Evolutionary conservation across 306 rosid genomes (phyloP).

Genomic region (Citrullus colocynthis): DNA sequence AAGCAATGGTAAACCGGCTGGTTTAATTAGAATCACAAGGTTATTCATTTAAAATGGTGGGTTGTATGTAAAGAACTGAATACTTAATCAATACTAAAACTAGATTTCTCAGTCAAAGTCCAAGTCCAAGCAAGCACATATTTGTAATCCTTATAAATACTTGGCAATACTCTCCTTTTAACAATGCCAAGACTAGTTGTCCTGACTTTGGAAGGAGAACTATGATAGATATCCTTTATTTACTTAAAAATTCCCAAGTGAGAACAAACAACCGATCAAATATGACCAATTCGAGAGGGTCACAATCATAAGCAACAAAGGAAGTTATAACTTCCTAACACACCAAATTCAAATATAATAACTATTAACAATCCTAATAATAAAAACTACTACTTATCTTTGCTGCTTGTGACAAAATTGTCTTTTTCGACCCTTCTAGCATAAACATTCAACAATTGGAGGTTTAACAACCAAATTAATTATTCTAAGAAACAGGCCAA

Average conservation of each 20-base stretch:
- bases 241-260: too few relatives aligned
- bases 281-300: too few relatives aligned
- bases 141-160: neutral
- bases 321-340: too few relatives aligned
- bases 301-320: too few relatives aligned
- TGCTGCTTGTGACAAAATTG: too few relatives aligned
- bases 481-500: neutral
- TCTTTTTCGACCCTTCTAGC: too few relatives aligned
- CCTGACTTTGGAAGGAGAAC: neutral
- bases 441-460: too few relatives aligned
- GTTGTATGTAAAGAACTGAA: neutral
- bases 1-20: neutral
- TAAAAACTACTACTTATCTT: too few relatives aligned
- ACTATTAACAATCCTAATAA: too few relatives aligned
- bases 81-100: neutral
- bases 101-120: neutral
- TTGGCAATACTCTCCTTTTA: neutral
- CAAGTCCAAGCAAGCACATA: neutral
- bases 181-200: neutral
- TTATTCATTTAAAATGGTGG: neutral
- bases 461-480: neutral
- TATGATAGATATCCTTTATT: too few relatives aligned
- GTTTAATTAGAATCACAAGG: neutral
- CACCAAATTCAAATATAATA: too few relatives aligned
- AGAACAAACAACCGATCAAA: too few relatives aligned